Percentiles rank a stretch among this genome's conserved stretches.
Conservation (phyloP, 2,329 filamentous ascomycete genomes). For the Akanthomyces dipterigenus region DNA sequence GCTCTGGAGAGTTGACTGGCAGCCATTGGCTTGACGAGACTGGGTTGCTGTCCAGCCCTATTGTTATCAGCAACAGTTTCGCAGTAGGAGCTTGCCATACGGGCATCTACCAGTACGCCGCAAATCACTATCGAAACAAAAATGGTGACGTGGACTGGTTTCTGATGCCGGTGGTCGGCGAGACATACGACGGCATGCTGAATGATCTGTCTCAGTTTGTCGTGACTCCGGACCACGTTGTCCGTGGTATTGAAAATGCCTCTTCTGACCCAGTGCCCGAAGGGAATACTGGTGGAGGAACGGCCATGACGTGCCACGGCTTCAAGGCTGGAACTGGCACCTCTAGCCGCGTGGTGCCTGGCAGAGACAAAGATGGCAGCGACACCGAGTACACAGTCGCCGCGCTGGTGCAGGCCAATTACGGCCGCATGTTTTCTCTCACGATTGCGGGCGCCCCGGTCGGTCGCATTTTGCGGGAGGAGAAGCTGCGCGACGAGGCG, state of each 20-base stretch:
- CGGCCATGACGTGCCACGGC: slow-evolving; percentile 55
- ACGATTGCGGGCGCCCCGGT: slow-evolving; percentile 51
- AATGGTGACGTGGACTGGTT: slow-evolving; percentile 42
- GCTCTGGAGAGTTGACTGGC: slow-evolving; percentile 52
- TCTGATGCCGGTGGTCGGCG: slow-evolving; percentile 47
- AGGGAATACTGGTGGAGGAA: slow-evolving; percentile 56
- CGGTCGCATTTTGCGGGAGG: slow-evolving; percentile 41
- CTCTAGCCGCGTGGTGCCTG: slow-evolving; percentile 38
- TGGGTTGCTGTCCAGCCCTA: slow-evolving; percentile 47
- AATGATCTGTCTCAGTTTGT: slow-evolving; percentile 47
- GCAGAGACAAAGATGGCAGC: slow-evolving; percentile 23
- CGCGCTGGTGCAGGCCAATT: slow-evolving; percentile 55
- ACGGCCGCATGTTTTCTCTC: slow-evolving; percentile 47
- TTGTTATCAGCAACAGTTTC: slow-evolving; percentile 52
- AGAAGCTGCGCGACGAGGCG: background rate
- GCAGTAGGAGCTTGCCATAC: slow-evolving; percentile 47
- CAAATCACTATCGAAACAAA: slow-evolving; percentile 33
- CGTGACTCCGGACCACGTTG: slow-evolving; percentile 44
- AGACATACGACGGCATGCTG: slow-evolving; percentile 53
- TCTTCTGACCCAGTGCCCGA: slow-evolving; percentile 44
- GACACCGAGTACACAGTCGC: slow-evolving; percentile 45
- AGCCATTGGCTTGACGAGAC: slow-evolving; percentile 52
- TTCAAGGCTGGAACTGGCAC: slow-evolving; percentile 59
- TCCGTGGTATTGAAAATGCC: slow-evolving; percentile 44
- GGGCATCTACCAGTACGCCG: slow-evolving; percentile 47